Conservation (phyloP, 805 yeast genomes). For the Hemisphaericaspora nanyangensis region DNA sequence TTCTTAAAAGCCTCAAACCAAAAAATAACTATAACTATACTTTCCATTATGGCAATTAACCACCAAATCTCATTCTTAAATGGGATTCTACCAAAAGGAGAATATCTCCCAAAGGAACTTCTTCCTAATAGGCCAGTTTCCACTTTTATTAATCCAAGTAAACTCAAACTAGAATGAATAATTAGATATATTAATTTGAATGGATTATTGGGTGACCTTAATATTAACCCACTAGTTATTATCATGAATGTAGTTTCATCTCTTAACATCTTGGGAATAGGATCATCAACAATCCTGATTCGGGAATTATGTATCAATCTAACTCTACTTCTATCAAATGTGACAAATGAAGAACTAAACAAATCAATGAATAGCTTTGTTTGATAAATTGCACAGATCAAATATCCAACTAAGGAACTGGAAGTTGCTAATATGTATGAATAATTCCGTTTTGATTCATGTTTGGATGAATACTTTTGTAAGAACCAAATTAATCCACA, state of each 20-base stretch:
- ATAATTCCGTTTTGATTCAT: neutral
- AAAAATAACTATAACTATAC: slow-evolving; percentile 2
- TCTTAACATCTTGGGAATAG: neutral
- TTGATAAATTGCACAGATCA: neutral
- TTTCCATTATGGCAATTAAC: slow-evolving; percentile 5
- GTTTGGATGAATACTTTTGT: neutral
- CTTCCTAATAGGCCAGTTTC: neutral
- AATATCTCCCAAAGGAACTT: too few species aligned
- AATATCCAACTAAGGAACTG: neutral
- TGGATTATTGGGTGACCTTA: slow-evolving; percentile 2
- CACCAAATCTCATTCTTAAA: slow-evolving; percentile 2
- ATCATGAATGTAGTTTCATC: slow-evolving; percentile 7
- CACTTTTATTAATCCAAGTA: slow-evolving; percentile 1
- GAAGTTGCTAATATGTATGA: neutral
- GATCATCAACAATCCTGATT: neutral
- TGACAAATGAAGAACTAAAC: neutral
- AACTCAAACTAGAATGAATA: slow-evolving; percentile 3
- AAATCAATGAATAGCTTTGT: neutral
- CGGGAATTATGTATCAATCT: neutral
- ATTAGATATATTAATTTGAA: slow-evolving; percentile 1
- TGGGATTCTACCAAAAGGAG: neutral
- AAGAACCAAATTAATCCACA: slow-evolving; percentile 2
- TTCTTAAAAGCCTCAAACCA: slow-evolving; percentile 5
- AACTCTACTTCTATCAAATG: neutral
- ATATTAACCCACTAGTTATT: slow-evolving; percentile 1